These are phyloP conservation scores for Lactarius akahatsu DNA, from an alignment of 768 basidiomycete species.

Conservation along the genomic window DNA sequence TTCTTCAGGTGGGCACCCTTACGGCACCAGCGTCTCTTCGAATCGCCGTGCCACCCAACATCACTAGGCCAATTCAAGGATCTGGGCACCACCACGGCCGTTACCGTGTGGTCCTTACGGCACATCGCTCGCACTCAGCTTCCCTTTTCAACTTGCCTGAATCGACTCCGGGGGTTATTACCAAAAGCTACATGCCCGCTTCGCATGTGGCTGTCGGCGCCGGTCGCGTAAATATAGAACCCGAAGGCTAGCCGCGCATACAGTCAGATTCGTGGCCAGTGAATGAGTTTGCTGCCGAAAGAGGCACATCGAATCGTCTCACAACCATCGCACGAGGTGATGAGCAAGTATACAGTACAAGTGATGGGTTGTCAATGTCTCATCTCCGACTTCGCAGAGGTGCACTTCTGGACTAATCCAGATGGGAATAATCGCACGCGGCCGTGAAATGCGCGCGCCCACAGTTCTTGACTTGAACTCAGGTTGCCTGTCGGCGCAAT, in stretches of 20 bases:
- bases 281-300: neutral
- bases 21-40: neutral
- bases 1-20: neutral
- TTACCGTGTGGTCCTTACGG: constrained; percentile 1
- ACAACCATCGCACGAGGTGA: neutral
- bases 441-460: neutral
- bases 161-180: neutral
- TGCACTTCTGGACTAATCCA: neutral
- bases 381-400: constrained; percentile 1
- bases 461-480: neutral
- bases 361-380: neutral
- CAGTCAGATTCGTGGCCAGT: neutral
- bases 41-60: neutral
- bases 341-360: neutral
- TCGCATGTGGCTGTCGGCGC: neutral
- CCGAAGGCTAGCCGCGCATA: neutral
- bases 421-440: neutral
- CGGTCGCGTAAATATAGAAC: neutral
- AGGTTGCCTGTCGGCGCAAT: neutral
- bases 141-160: neutral
- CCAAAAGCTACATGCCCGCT: neutral
- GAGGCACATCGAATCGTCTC: neutral
- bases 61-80: constrained; percentile 9
- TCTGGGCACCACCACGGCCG: neutral
- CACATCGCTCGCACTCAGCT: neutral